phyloP scores from a whole-genome alignment of 257 asterid species.

The Jacaranda copaia region DNA sequence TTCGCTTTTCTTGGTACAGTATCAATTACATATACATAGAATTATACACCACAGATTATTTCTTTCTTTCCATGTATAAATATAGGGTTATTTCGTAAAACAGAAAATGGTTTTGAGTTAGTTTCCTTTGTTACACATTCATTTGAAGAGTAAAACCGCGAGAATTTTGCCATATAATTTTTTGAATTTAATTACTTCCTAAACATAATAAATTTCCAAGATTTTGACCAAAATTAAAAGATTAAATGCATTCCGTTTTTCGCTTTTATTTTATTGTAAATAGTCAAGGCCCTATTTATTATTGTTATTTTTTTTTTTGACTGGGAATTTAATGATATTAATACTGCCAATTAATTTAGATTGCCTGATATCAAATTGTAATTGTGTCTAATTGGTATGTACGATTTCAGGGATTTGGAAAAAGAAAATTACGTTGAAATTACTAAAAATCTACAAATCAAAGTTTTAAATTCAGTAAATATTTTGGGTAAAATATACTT shows the following conservation, averaged over 20 bases:
- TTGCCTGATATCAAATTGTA: not conserved
- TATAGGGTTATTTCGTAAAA: not conserved
- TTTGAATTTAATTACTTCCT: not conserved
- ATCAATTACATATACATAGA: slow-evolving; percentile 24
- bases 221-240: not conserved
- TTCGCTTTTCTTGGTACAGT: not conserved
- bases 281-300: not conserved
- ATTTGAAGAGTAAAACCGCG: slow-evolving; percentile 2
- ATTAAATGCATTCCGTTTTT: not conserved
- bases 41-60: slow-evolving; percentile 15
- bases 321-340: not conserved
- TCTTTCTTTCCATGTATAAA: slow-evolving; percentile 9
- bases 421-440: not conserved
- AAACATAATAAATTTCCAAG: not conserved
- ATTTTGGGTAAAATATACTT: no score
- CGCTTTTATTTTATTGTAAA: not conserved
- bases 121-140: slow-evolving; percentile 7
- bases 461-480: not conserved
- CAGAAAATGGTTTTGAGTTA: not conserved
- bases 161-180: not conserved
- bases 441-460: slow-evolving; percentile 3
- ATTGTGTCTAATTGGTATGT: not conserved
- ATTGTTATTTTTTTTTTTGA: slow-evolving; percentile 8
- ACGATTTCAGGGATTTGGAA: not conserved
- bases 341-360: not conserved